Percentiles rank a stretch among this genome's conserved stretches.
Conservation (phyloP, 345 rosid species). For the Eucalyptus coolabah region DNA sequence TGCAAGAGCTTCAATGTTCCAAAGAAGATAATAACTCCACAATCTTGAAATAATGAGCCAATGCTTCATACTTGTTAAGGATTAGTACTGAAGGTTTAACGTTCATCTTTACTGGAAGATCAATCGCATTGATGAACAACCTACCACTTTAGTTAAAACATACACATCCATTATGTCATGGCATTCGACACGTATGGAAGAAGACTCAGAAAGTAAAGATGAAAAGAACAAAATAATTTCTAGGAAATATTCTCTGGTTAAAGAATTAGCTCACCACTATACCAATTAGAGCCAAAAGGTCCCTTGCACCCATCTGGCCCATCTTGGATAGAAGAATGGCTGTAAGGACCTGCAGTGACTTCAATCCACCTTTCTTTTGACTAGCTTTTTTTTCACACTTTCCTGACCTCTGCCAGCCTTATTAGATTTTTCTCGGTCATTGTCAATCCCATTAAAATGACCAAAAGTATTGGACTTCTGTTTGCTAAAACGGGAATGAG, state of each 20-base stretch:
- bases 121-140: not conserved
- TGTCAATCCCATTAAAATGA: constrained; percentile 36
- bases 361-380: constrained; percentile 56
- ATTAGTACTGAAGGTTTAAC: not conserved
- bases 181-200: not conserved
- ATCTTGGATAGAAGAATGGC: constrained; percentile 70
- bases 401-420: constrained; percentile 10
- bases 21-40: not conserved
- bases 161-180: not conserved
- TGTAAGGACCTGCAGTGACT: constrained; percentile 70
- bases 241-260: not conserved
- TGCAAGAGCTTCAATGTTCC: not conserved
- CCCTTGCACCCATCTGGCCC: constrained; percentile 82
- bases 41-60: not conserved
- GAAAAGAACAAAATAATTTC: not conserved
- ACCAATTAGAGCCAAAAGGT: constrained; percentile 64
- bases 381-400: constrained; percentile 18
- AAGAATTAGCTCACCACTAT: constrained; percentile 49
- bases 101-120: not conserved
- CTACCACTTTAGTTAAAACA: not conserved
- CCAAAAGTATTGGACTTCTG: constrained; percentile 22
- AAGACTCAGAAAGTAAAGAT: not conserved
- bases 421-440: constrained; percentile 22
- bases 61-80: not conserved
- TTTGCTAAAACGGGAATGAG: constrained; percentile 37